These are phyloP conservation scores for Groenewaldozyma sp. DNA, from an alignment of 1,139 yeast genomes.

Conservation along the genomic window DNA sequence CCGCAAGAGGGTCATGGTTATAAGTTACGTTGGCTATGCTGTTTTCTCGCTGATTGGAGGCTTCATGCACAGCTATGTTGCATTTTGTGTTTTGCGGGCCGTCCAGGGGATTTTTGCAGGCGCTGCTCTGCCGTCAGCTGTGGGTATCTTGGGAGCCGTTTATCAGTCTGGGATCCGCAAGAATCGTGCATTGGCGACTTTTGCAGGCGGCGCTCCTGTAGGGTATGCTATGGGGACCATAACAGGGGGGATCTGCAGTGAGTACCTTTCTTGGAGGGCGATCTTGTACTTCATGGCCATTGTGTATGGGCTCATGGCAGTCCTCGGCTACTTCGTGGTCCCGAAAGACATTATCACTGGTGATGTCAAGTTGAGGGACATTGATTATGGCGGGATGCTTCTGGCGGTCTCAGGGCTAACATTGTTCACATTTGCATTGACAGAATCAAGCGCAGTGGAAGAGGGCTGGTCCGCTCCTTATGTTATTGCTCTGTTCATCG, in stretches of 20 bases:
- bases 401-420: conserved; percentile 33
- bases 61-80: conserved; percentile 30
- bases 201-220: conserved; percentile 39
- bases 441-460: conserved; percentile 33
- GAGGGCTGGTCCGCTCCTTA: conserved; percentile 38
- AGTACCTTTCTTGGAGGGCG: conserved; percentile 34
- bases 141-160: conserved; percentile 35
- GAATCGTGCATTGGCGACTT: conserved; percentile 36
- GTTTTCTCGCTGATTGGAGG: conserved; percentile 33
- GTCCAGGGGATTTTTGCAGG: conserved; percentile 36
- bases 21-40: conserved; percentile 29
- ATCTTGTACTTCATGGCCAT: conserved; percentile 34
- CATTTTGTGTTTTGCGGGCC: conserved; percentile 33
- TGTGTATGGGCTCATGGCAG: conserved; percentile 26
- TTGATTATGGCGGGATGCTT: conserved; percentile 36
- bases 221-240: conserved; percentile 36
- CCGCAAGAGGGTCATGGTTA: conserved; percentile 30
- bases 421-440: conserved; percentile 34
- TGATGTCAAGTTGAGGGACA: conserved; percentile 17
- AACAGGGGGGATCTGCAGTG: conserved; percentile 36
- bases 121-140: conserved; percentile 37
- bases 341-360: conserved; percentile 21
- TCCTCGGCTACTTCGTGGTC: conserved; percentile 24
- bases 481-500: conserved; percentile 35
- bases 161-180: conserved; percentile 33